Base-by-base conservation (phyloP, 2,329 filamentous ascomycete genomes). In the Sarocladium strictum region DNA sequence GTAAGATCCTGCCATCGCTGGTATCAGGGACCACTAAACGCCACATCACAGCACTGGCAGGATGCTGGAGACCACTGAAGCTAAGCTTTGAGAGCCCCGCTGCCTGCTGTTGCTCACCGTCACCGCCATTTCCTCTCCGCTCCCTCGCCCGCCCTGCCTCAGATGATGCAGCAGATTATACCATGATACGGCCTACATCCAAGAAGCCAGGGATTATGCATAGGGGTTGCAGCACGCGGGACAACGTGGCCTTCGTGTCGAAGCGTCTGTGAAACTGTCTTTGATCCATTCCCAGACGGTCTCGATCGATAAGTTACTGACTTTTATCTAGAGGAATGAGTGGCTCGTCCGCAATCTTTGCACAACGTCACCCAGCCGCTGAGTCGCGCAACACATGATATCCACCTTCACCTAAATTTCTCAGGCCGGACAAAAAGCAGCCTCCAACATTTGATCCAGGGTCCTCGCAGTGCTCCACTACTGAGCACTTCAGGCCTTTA, bases 111-210 rank as follows among this genome's bases (percentile, higher is more conserved):
- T 23, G 17, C 19, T 35, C 27, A 32, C 47, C 47, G 47, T 51
- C 47, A 51, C 47, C 47, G 47, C 47, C 47, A 51, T 51, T 51
- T 51, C 43, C 47, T 35, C 47, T 49, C 43, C 43, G 23, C 43
- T n/a, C 23, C n/a, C 17, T 40, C 37, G 17, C 15, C 37, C 37
- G 40, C 24, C 27, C 29, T 51, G 47, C 47, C 47, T 51, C 47
- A 51, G 47, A 51, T 12, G 14, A 21, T 33, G 47, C 47, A 32
- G 14, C 27, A 32, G 27, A 51, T 15, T 5, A 33, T 23, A 17
- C 27, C 10, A 7, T 32, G n/a, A 21, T 24, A 21, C 17, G 17
- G 10, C 17, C 40, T 23, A 43, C 40, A 6, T 43, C 19, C 10
- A n/a, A n/a, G n/a, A 12, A 24, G 24, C 47, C 23, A 51, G 47